These are phyloP conservation scores for Funneliformis caledonium DNA, from an alignment of 371 early-diverging fungal genomes.

Conservation along the genomic window DNA sequence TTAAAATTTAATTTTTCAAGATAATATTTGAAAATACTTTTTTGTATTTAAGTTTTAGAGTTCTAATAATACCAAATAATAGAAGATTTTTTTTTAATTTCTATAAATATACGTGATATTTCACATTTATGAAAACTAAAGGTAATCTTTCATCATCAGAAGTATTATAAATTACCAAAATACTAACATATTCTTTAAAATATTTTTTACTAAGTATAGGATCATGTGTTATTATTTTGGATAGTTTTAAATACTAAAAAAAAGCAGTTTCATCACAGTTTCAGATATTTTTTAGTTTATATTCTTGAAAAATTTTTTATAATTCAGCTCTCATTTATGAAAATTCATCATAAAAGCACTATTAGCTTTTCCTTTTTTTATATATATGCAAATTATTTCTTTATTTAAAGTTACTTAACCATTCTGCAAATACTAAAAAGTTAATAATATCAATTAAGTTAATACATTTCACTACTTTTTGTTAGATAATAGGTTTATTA, in stretches of 20 bases:
- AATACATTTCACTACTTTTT: neutral
- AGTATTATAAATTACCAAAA: neutral
- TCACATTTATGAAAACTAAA: conserved; percentile 4
- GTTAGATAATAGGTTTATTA: no score
- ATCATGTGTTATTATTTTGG: neutral
- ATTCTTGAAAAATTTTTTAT: neutral
- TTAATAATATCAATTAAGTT: neutral
- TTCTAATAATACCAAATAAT: conserved; percentile 15
- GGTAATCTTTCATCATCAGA: neutral
- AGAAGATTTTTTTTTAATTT: neutral
- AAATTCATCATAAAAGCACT: neutral
- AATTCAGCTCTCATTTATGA: neutral
- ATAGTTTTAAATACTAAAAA: conserved; percentile 3
- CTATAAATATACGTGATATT: neutral
- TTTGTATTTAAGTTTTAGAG: neutral
- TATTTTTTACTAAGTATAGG: neutral
- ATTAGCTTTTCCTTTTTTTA: neutral
- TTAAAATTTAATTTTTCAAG: neutral
- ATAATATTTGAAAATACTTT: neutral
- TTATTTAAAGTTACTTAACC: neutral
- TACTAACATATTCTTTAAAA: neutral
- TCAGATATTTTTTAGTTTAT: neutral
- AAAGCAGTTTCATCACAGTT: conserved; percentile 27
- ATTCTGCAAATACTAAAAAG: neutral
- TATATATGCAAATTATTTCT: neutral